Base-by-base conservation (phyloP, 208 protist species). In the Herpetomonas samuelpessoai region DNA sequence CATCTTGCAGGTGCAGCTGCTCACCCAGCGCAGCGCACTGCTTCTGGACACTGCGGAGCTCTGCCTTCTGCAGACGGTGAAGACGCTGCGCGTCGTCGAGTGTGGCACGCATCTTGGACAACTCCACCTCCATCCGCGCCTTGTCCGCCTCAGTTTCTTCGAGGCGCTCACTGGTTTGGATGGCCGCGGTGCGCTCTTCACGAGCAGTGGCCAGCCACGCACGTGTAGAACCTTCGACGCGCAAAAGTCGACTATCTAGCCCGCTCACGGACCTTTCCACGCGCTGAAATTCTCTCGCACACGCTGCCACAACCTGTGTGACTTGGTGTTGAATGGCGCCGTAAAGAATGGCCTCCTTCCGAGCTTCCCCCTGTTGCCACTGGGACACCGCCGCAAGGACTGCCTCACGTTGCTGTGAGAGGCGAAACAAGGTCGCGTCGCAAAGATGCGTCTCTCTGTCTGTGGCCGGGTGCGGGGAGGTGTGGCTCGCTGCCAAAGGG, bases 31-130 rank as follows among this genome's bases (percentile, higher is more conserved):
- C 48, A 4, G 21, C 16, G 19, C 19, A 22, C 19, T 47, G 41
- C 24, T 2, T n/a, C 48, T 38, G 31, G 28, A 56, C 3, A n/a
- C 26, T 3, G 0, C 26, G 29, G 7, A 51, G 22, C 14, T 63
- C 44, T 12, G 30, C 22, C 24, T 51, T 4, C 7, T 49, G 35
- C 0, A 51, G 25, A 6, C 19, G 57, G 21, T 64, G 1, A 0
- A 65, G 47, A 3, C 49, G 64, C 21, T 63, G 51, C 0, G 47
- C 55, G n/a, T 68, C 60, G 2, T 38, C 54, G 0, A 77, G 18
- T 1, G 48, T 24, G n/a, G n/a, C n/a, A n/a, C n/a, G n/a, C n/a
- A n/a, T n/a, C n/a, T n/a, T n/a, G n/a, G n/a, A n/a, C n/a, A n/a
- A n/a, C n/a, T n/a, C n/a, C n/a, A n/a, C n/a, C n/a, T n/a, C n/a